Conservation (phyloP, 192 early-diverging fungal genomes). For the Rhizoclosmatium globosum region DNA sequence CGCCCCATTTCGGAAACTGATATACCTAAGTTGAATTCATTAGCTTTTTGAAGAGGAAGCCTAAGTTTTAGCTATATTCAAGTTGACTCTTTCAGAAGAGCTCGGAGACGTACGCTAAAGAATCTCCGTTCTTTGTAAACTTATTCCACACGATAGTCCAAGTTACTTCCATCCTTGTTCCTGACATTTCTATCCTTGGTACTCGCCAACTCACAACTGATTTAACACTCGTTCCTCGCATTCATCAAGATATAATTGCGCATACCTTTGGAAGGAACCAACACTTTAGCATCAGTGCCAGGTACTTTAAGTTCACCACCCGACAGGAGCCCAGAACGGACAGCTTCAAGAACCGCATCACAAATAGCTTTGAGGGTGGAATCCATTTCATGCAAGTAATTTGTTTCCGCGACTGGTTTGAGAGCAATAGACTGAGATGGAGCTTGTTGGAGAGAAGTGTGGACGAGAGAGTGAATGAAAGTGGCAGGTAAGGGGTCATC, state of each 20-base stretch:
- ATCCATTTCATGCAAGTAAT: slow-evolving; percentile 93
- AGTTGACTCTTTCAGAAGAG: too few species aligned
- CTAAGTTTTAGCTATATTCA: too few species aligned
- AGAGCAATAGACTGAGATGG: slow-evolving; percentile 73
- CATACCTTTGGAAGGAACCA: slow-evolving; percentile 67
- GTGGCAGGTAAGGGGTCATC: slow-evolving; percentile 63
- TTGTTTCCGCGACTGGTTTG: slow-evolving; percentile 89
- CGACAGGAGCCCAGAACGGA: slow-evolving; percentile 71
- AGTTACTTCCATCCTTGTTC: too few species aligned
- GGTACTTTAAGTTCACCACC: slow-evolving; percentile 67
- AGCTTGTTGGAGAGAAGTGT: slow-evolving; percentile 7
- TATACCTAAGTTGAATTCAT: too few species aligned
- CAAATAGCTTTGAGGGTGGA: slow-evolving; percentile 81
- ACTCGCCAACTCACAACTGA: too few species aligned
- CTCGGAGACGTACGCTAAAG: too few species aligned
- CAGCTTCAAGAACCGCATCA: slow-evolving; percentile 76
- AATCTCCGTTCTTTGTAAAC: too few species aligned
- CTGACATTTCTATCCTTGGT: too few species aligned
- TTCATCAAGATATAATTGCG: too few species aligned
- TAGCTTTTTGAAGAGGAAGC: too few species aligned
- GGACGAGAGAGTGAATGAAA: slow-evolving; percentile 30
- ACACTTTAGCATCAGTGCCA: slow-evolving; percentile 51
- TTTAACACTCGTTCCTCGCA: too few species aligned
- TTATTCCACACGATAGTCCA: too few species aligned
- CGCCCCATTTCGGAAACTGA: slow-evolving; percentile 84